Conservation (phyloP, 2,329 filamentous ascomycete genomes). For the Zymoseptoria ardabiliae region DNA sequence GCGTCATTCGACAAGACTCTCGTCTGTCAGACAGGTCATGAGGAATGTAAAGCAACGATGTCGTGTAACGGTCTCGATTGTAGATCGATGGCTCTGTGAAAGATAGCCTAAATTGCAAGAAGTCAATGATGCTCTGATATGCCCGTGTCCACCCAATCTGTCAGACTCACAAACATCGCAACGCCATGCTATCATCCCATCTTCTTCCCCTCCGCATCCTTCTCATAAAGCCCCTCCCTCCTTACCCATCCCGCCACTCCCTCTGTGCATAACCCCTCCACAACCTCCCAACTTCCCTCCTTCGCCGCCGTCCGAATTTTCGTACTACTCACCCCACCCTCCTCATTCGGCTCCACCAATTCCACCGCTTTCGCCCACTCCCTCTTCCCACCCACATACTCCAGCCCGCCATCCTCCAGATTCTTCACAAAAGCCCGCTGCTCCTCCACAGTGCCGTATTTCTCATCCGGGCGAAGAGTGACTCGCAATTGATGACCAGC, state of each 20-base stretch:
- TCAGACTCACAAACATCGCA: no score
- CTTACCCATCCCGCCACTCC: conserved; percentile 54
- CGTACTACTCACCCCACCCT: conserved; percentile 51
- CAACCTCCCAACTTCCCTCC: conserved; percentile 38
- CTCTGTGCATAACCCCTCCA: conserved; percentile 50
- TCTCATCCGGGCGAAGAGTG: conserved; percentile 54
- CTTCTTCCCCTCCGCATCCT: conserved; percentile 24
- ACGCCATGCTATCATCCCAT: conserved; percentile 18
- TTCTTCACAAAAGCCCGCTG: conserved; percentile 49
- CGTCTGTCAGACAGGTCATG: no score
- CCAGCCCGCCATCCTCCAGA: conserved; percentile 42
- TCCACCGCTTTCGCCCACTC: conserved; percentile 57
- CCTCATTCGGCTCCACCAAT: conserved; percentile 48
- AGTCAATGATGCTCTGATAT: no score
- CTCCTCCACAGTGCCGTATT: conserved; percentile 51
- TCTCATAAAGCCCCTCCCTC: conserved; percentile 48
- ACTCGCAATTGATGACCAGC: conserved; percentile 54
- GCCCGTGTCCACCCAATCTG: no score
- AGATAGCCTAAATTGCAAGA: no score
- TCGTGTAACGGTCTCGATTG: no score
- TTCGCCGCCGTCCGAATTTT: conserved; percentile 53
- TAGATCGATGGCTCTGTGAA: no score
- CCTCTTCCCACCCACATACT: conserved; percentile 46
- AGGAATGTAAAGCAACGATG: no score
- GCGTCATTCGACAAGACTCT: no score